These are phyloP conservation scores for Solanum bulbocastanum DNA, from an alignment of 257 asterid genomes.

Conservation along the genomic window DNA sequence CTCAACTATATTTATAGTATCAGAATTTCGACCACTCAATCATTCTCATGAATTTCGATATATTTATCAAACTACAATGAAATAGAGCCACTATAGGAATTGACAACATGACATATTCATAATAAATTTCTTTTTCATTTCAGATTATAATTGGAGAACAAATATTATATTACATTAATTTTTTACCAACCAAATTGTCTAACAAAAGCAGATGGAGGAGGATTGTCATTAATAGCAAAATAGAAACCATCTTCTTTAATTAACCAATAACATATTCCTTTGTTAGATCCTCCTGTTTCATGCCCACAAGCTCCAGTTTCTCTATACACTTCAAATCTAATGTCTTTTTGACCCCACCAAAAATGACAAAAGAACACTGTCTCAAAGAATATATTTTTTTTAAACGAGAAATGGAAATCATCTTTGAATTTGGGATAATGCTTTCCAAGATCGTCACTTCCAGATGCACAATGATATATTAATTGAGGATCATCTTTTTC, in stretches of 20 bases:
- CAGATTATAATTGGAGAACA: too few relatives aligned
- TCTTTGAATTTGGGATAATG: neutral
- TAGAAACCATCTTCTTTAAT: neutral
- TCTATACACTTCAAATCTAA: neutral
- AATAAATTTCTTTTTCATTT: too few relatives aligned
- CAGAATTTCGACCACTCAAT: too few relatives aligned
- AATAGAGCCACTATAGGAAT: too few relatives aligned
- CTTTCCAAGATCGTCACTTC: neutral
- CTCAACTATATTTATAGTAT: too few relatives aligned
- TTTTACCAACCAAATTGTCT: neutral
- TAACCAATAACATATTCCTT: neutral
- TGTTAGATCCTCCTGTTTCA: neutral
- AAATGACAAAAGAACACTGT: neutral
- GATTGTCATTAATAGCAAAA: neutral
- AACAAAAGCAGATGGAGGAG: neutral
- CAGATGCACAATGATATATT: neutral
- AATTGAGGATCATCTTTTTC: neutral
- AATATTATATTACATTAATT: neutral
- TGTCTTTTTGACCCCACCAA: neutral
- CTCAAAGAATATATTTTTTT: neutral
- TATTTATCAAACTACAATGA: too few relatives aligned
- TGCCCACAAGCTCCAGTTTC: too few relatives aligned
- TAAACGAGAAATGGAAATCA: neutral
- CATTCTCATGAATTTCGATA: too few relatives aligned
- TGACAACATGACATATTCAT: too few relatives aligned